Base-by-base conservation (phyloP, 73 alveolate genomes). In the Paramecium sexaurelia region DNA sequence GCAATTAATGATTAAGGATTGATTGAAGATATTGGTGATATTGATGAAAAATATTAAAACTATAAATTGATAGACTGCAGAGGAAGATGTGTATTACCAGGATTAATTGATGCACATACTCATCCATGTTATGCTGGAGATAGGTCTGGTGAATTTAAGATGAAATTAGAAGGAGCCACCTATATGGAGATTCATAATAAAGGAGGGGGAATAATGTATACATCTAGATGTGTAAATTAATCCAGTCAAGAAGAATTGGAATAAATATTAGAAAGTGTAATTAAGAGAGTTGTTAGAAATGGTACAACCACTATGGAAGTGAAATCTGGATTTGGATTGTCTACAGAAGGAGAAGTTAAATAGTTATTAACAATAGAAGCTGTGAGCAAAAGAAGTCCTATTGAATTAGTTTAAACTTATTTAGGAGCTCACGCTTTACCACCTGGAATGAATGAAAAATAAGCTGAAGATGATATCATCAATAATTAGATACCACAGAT, bases 51-150 rank as follows among this genome's bases (percentile, higher is more conserved):
- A 40, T 78, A 78, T 45, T 7, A 5, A 43, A 19, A 78, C 11
- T 78, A 41, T 43, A 29, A 37, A 10, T n/a, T 17, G 2, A 41
- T 78, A 24, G 93, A 87, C 37, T 75, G 83, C 7, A 55, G 41
- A 35, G 84, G 47, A 9, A 87, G 39, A 47, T 37, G 93, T 51
- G 29, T 87, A 9, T 19, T 87, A 19, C 96, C 96, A 19, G 96
- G 96, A 15, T 82, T 93, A 17, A 68, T 93, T 11, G 96, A 93
- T 84, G 83, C 95, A 15, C 96, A 93, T 57, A 93, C 96, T 33
- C 96, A 93, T 33, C 75, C 91, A 6, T 92, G 92, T 84, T 82
- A 84, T 39, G 92, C 96, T 26, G 89, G 85, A 4, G 96, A 93
- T 91, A 85, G 96, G 45, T 92, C 94, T 17, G 68, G 85, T 13